Conservation (phyloP, 495 filamentous ascomycete species). For the Penicillium tannophilum region DNA sequence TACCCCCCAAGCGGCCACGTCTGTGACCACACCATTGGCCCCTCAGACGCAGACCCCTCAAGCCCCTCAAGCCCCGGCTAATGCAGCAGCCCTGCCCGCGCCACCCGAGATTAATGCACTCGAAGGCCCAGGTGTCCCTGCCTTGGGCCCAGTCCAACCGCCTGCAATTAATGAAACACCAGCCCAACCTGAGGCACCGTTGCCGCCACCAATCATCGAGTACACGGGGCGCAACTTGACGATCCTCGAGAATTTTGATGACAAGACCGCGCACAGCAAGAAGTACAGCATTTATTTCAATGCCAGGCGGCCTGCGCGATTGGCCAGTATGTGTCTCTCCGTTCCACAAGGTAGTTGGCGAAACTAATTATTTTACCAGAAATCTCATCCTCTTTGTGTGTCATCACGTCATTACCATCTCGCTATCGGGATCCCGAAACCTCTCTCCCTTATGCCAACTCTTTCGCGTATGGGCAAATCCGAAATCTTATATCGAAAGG, state of each 20-base stretch:
- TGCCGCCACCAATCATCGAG: conserved; percentile 47
- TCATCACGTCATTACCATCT: conserved; percentile 78
- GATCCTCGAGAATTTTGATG: conserved; percentile 58
- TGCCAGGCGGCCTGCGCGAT: conserved; percentile 49
- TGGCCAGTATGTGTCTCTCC: conserved; percentile 46
- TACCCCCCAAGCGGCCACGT: conserved; percentile 5
- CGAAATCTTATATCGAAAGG: conserved; percentile 57
- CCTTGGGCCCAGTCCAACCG: conserved; percentile 10
- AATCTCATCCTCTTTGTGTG: conserved; percentile 62
- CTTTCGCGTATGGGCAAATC: conserved; percentile 74
- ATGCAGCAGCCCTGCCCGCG: conserved; percentile 19
- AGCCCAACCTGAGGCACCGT: conserved; percentile 24
- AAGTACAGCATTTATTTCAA: conserved; percentile 57
- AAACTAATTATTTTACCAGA: conserved; percentile 27
- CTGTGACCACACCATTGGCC: conserved; percentile 13
- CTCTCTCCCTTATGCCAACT: conserved; percentile 72
- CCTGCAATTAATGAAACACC: conserved; percentile 14
- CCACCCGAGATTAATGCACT: conserved; percentile 22
- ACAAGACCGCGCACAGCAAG: conserved; percentile 50
- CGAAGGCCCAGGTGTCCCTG: conserved; percentile 10
- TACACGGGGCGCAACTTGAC: conserved; percentile 54
- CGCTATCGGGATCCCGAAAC: conserved; percentile 77
- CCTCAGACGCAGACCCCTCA: conserved; percentile 14
- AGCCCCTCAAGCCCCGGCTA: conserved; percentile 16
- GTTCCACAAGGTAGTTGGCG: background rate